Evolutionary conservation across 192 early-diverging fungal genomes (phyloP).

Genomic region (Lobosporangium transversale): DNA sequence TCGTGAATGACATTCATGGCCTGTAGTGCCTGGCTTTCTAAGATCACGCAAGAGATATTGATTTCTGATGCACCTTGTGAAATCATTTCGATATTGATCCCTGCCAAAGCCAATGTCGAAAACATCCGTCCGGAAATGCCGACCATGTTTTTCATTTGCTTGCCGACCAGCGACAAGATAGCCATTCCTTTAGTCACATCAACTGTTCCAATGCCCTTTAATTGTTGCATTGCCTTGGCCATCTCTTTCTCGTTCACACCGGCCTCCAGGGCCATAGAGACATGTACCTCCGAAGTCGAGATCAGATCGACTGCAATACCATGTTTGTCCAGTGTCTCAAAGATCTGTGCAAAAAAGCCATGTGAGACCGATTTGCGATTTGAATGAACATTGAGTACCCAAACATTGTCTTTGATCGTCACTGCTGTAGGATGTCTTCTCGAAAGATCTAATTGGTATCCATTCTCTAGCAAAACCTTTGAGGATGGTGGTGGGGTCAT

Average conservation of each 20-base stretch:
- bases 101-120: constrained; percentile 81
- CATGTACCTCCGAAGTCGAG: constrained; percentile 90
- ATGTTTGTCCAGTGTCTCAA: constrained; percentile 86
- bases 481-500: constrained; percentile 59
- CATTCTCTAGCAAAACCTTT: constrained; percentile 69
- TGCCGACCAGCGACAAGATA: constrained; percentile 95
- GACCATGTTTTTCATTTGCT: constrained; percentile 95
- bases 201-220: constrained; percentile 81
- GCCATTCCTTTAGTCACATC: constrained; percentile 89
- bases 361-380: constrained; percentile 94
- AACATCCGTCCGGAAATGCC: constrained; percentile 96
- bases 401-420: constrained; percentile 96
- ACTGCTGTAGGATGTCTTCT: constrained; percentile 90
- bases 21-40: constrained; percentile 66
- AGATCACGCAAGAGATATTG: constrained; percentile 97
- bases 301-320: constrained; percentile 94
- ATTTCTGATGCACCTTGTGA: constrained; percentile 97
- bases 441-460: constrained; percentile 73
- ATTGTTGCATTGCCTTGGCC: constrained; percentile 77
- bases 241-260: constrained; percentile 73
- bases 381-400: constrained; percentile 94
- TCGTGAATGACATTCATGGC: constrained; percentile 92
- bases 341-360: constrained; percentile 96
- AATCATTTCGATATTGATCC: constrained; percentile 99
- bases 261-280: constrained; percentile 84